Evolutionary conservation across 768 basidiomycete species (phyloP).

Genomic region (Hysterangium stoloniferum): DNA sequence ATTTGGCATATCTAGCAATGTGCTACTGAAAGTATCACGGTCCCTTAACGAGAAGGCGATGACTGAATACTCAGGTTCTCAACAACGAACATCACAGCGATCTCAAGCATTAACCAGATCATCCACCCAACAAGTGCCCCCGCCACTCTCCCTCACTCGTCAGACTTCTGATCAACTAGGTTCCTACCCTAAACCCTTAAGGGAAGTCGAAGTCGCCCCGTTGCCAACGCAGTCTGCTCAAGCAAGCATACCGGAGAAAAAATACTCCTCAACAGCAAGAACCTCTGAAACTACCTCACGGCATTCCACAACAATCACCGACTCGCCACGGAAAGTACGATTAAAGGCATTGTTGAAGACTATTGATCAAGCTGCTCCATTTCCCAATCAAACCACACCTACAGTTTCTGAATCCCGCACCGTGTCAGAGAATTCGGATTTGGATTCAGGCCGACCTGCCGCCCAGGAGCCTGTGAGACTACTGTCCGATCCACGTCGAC

Average conservation of each 20-base stretch:
- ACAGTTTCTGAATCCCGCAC: too few relatives aligned
- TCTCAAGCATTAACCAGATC: not conserved
- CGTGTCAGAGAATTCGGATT: too few relatives aligned
- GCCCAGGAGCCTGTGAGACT: not conserved
- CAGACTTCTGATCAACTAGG: too few relatives aligned
- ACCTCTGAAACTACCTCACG: too few relatives aligned
- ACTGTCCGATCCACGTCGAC: not conserved
- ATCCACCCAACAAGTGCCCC: not conserved
- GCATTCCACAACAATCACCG: not conserved
- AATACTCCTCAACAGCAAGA: too few relatives aligned
- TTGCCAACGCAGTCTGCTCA: too few relatives aligned
- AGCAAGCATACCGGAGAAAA: too few relatives aligned
- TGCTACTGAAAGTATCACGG: slow-evolving; percentile 2
- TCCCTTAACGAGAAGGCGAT: slow-evolving; percentile 10
- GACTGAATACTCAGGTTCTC: slow-evolving; percentile 1
- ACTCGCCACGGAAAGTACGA: slow-evolving; percentile 7
- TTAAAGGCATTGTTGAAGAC: slow-evolving; percentile 7
- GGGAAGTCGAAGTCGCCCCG: too few relatives aligned
- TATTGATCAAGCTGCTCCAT: slow-evolving; percentile 2
- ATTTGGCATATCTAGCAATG: not conserved
- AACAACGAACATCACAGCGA: not conserved
- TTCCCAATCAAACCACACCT: not conserved
- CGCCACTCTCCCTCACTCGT: too few relatives aligned
- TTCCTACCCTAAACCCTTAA: too few relatives aligned
- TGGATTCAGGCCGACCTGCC: too few relatives aligned